A percentile compares a stretch with the other conserved stretches of the same genome.
Conservation (phyloP, 2,329 filamentous ascomycete species). For the Penicillium rolfsii region DNA sequence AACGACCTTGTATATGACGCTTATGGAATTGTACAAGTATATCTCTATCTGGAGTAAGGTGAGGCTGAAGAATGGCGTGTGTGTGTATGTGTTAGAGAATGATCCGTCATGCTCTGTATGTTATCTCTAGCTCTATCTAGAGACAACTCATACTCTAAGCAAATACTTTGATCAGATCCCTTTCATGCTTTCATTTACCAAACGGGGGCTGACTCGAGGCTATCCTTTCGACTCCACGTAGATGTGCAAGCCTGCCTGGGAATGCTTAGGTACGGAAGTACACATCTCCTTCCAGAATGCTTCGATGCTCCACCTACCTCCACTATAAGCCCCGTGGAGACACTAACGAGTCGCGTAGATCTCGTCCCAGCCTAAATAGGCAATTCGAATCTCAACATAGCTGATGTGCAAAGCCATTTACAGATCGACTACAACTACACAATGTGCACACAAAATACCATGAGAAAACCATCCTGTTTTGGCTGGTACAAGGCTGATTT, state of each 20-base stretch:
- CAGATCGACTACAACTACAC: not conserved
- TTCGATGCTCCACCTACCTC: not conserved
- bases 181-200: not conserved
- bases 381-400: not conserved
- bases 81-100: not conserved
- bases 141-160: not conserved
- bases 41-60: not conserved
- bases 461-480: conserved; percentile 1
- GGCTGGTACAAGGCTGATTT: conserved; percentile 36
- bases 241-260: too few relatives aligned
- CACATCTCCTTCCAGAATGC: not conserved
- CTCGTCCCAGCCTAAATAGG: not conserved
- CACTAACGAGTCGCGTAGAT: not conserved
- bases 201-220: not conserved
- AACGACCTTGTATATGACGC: not conserved
- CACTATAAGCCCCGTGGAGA: not conserved
- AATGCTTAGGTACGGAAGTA: not conserved
- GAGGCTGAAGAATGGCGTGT: not conserved
- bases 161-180: not conserved
- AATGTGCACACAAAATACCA: not conserved
- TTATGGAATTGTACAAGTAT: not conserved
- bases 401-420: not conserved
- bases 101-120: not conserved
- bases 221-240: not conserved
- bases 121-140: not conserved